Evolutionary conservation across 2,329 filamentous ascomycete species (phyloP).

Genomic region (Parafenestella ontariensis): DNA sequence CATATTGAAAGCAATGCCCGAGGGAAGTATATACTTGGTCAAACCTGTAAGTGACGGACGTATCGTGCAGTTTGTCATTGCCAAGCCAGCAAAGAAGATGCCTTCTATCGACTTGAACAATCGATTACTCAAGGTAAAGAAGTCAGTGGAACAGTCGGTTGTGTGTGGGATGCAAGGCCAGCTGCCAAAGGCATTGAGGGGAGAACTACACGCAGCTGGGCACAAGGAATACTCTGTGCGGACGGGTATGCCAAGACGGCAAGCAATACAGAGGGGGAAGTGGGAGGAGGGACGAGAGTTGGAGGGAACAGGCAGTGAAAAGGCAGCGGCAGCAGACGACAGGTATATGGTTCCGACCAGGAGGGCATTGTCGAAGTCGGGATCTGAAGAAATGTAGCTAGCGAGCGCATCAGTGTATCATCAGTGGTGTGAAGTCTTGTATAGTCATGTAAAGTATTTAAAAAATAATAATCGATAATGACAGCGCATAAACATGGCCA

Average conservation of each 20-base stretch:
- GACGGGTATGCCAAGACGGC: slow-evolving; percentile 9
- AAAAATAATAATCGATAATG: too few relatives aligned
- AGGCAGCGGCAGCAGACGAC: too few relatives aligned
- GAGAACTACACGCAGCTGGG: slow-evolving; percentile 3
- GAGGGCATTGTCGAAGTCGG: too few relatives aligned
- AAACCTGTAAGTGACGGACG: slow-evolving; percentile 31
- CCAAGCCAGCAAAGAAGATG: background rate
- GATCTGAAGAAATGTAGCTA: too few relatives aligned
- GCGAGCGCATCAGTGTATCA: too few relatives aligned
- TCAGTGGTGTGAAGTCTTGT: too few relatives aligned
- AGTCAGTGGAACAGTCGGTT: slow-evolving; percentile 12
- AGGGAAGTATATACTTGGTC: slow-evolving; percentile 24
- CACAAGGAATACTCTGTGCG: slow-evolving; percentile 5
- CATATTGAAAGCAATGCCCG: slow-evolving; percentile 39
- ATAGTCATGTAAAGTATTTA: too few relatives aligned
- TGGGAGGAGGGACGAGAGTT: background rate
- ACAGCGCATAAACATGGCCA: background rate
- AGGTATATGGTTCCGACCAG: too few relatives aligned
- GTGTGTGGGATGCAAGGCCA: slow-evolving; percentile 9
- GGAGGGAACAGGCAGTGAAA: too few relatives aligned
- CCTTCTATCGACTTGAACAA: slow-evolving; percentile 5
- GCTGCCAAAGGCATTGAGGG: slow-evolving; percentile 18
- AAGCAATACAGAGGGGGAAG: background rate
- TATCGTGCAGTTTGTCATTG: slow-evolving; percentile 35
- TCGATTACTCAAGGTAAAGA: slow-evolving; percentile 23